Evolutionary conservation across 805 yeast genomes (phyloP).

Genomic region (Teunomyces lycoperdinae): DNA sequence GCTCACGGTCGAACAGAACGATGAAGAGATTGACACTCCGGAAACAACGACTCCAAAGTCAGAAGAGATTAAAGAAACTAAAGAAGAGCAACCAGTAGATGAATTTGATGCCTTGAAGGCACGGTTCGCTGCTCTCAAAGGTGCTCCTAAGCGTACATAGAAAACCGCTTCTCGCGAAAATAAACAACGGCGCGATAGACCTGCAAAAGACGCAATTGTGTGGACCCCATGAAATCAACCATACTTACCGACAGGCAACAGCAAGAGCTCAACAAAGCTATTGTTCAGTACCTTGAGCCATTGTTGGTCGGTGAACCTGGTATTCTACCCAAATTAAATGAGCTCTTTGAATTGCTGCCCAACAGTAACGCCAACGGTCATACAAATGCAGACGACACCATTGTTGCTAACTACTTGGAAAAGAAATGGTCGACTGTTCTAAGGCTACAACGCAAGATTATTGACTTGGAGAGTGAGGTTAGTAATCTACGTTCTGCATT

Average conservation of each 20-base stretch:
- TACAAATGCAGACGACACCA: slow-evolving; percentile 14
- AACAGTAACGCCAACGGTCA: background rate
- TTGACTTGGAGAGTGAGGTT: slow-evolving; percentile 65
- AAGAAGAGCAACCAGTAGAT: slow-evolving; percentile 20
- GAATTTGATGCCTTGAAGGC: slow-evolving; percentile 67
- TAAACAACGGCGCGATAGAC: background rate
- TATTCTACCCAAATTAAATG: slow-evolving; percentile 10
- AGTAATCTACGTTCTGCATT: slow-evolving; percentile 46
- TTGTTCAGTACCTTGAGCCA: slow-evolving; percentile 45
- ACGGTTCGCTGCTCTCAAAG: slow-evolving; percentile 72
- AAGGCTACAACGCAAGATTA: slow-evolving; percentile 68
- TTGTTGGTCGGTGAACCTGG: slow-evolving; percentile 15
- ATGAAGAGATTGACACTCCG: slow-evolving; percentile 12
- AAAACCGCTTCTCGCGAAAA: background rate
- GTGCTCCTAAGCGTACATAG: slow-evolving; percentile 8
- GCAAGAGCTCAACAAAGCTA: slow-evolving; percentile 33
- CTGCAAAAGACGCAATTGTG: background rate
- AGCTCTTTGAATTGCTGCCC: slow-evolving; percentile 9
- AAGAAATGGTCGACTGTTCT: slow-evolving; percentile 88
- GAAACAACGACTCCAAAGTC: slow-evolving; percentile 12
- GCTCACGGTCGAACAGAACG: slow-evolving; percentile 20
- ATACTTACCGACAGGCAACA: slow-evolving; percentile 30
- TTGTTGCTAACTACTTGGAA: slow-evolving; percentile 49
- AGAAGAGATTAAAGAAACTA: slow-evolving; percentile 11
- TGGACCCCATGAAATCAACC: slow-evolving; percentile 8